phyloP scores from a whole-genome alignment of 169 alveolate genomes.

The Theileria parva region DNA sequence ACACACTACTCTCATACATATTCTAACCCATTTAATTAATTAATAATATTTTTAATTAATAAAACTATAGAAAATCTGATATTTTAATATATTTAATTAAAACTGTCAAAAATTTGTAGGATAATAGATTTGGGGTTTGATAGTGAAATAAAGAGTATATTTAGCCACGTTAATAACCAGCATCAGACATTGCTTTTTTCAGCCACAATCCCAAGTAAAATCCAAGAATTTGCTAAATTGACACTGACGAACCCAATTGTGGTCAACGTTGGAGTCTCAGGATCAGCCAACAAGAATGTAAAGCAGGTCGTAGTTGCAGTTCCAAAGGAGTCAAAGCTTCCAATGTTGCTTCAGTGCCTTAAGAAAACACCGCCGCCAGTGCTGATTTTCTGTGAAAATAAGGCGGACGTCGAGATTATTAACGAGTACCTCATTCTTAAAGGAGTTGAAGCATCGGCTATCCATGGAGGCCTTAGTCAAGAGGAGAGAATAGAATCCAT shows the following conservation, averaged over 20 bases:
- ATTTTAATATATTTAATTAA: conserved; percentile 6
- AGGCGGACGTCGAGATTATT: conserved; percentile 93
- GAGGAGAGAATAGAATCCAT: conserved; percentile 85
- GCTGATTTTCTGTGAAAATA: conserved; percentile 91
- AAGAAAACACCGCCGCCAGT: conserved; percentile 96
- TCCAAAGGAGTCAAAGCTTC: conserved; percentile 88
- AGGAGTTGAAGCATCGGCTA: conserved; percentile 87
- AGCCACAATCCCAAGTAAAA: conserved; percentile 96
- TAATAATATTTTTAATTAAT: too few species aligned
- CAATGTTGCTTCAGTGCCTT: conserved; percentile 84
- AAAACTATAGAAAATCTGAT: too few species aligned
- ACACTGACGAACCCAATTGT: conserved; percentile 89
- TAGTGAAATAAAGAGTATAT: conserved; percentile 90
- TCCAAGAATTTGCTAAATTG: conserved; percentile 93
- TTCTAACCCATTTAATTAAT: too few species aligned
- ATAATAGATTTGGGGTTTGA: conserved; percentile 96
- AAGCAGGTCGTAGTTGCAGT: conserved; percentile 91
- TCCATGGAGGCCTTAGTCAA: conserved; percentile 90
- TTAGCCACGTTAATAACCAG: conserved; percentile 87
- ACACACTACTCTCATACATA: neutral
- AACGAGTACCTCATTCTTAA: conserved; percentile 88
- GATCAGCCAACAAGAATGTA: conserved; percentile 90
- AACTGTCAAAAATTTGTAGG: conserved; percentile 20
- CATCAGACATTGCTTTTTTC: conserved; percentile 93
- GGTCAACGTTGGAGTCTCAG: conserved; percentile 93